Conservation (phyloP, 2,329 filamentous ascomycete genomes). For the Dactylonectria macrodidyma region DNA sequence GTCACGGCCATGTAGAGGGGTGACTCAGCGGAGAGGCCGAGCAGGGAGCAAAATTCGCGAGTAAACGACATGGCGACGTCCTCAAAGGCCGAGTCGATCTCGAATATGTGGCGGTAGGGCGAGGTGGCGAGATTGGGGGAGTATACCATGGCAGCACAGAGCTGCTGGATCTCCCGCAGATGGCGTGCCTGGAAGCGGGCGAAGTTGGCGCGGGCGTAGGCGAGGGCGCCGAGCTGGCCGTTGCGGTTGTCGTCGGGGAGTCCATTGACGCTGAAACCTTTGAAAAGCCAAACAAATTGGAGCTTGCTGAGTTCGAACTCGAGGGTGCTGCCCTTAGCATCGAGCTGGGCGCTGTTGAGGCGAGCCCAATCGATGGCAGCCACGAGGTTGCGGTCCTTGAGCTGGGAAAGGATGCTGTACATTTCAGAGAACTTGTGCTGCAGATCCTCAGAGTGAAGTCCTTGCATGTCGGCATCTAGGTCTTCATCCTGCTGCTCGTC, state of each 20-base stretch:
- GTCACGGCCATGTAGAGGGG: slow-evolving; percentile 94
- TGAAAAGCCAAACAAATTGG: slow-evolving; percentile 91
- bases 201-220: slow-evolving; percentile 84
- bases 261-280: slow-evolving; percentile 70
- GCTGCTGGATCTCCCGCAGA: slow-evolving; percentile 82
- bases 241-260: slow-evolving; percentile 68
- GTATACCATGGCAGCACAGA: slow-evolving; percentile 87
- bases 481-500: slow-evolving; percentile 47
- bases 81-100: slow-evolving; percentile 82
- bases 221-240: slow-evolving; percentile 76
- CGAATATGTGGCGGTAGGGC: slow-evolving; percentile 85
- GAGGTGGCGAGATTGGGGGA: slow-evolving; percentile 80
- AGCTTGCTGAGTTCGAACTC: slow-evolving; percentile 95
- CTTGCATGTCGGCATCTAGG: slow-evolving; percentile 43
- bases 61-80: slow-evolving; percentile 92
- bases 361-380: slow-evolving; percentile 93
- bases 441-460: slow-evolving; percentile 65
- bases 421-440: slow-evolving; percentile 88
- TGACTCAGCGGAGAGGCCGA: slow-evolving; percentile 91
- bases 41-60: slow-evolving; percentile 92
- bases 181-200: slow-evolving; percentile 82
- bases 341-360: slow-evolving; percentile 77
- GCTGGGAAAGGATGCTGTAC: slow-evolving; percentile 88
- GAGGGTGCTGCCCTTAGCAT: slow-evolving; percentile 88
- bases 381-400: slow-evolving; percentile 81